phyloP scores from a whole-genome alignment of 2,329 filamentous ascomycete genomes.

The Fusarium sp. region DNA sequence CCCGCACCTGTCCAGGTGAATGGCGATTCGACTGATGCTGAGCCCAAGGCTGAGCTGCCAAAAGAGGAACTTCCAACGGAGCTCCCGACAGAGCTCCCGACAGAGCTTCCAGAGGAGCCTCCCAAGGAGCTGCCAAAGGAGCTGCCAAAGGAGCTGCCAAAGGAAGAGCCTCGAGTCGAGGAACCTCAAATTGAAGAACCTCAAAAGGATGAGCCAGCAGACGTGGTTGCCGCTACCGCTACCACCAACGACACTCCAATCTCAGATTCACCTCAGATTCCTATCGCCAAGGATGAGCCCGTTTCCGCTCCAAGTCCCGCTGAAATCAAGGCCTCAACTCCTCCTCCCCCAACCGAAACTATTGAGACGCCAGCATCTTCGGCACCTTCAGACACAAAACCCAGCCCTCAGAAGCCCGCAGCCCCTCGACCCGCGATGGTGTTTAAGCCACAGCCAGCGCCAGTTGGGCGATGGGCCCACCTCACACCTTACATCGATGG shows the following conservation, averaged over 20 bases:
- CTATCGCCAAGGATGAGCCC: conserved; percentile 21
- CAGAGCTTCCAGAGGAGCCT: background rate
- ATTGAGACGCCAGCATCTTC: conserved; percentile 30
- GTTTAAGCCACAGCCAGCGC: conserved; percentile 44
- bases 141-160: background rate
- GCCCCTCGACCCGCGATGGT: conserved; percentile 19
- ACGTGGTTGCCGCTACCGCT: background rate
- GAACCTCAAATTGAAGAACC: background rate
- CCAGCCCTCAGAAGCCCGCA: conserved; percentile 33
- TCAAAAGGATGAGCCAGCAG: conserved; percentile 9
- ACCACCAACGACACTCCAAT: conserved; percentile 2
- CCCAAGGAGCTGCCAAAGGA: background rate
- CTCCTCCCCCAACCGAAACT: conserved; percentile 25
- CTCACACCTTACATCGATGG: conserved; percentile 55
- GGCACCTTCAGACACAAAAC: conserved; percentile 33
- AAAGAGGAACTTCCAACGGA: background rate
- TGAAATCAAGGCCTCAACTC: conserved; percentile 32
- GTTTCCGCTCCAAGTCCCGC: conserved; percentile 24
- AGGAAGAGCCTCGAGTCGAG: conserved; percentile 10
- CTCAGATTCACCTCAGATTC: conserved; percentile 21
- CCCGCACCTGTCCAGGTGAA: conserved; percentile 11
- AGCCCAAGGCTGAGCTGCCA: conserved; percentile 9
- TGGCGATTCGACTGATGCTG: background rate
- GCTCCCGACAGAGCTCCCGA: background rate
- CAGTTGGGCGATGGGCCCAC: conserved; percentile 50